Evolutionary conservation across 192 early-diverging fungal genomes (phyloP).

Genomic region (Diversispora eburnea): DNA sequence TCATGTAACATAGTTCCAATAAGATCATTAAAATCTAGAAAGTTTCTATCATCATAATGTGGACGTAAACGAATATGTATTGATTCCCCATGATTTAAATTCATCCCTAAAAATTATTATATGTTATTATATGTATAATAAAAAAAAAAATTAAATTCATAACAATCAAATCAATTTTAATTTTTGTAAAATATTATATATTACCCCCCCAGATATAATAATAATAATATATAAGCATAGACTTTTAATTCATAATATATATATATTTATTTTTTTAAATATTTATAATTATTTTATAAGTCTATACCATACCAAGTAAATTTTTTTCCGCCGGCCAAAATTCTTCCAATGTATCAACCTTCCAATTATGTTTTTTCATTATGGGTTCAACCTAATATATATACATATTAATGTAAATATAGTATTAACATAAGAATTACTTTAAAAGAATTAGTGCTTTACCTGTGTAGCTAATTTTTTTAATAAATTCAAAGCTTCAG

Average conservation of each 20-base stretch:
- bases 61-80: constrained; percentile 66
- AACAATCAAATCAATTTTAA: too few species aligned
- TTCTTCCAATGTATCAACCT: constrained; percentile 51
- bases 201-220: too few species aligned
- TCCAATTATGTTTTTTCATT: constrained; percentile 64
- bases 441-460: background rate
- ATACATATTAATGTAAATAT: background rate
- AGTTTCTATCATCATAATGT: constrained; percentile 46
- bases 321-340: constrained; percentile 53
- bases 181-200: too few species aligned
- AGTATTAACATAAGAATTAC: background rate
- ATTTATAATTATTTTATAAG: background rate
- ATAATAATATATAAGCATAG: too few species aligned
- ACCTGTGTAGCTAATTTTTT: constrained; percentile 43
- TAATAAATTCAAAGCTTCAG: constrained; percentile 41
- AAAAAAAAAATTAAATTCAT: background rate
- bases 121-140: too few species aligned
- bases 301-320: constrained; percentile 34
- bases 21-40: constrained; percentile 59
- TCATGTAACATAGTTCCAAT: constrained; percentile 80
- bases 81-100: constrained; percentile 63
- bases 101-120: constrained; percentile 56
- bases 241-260: too few species aligned
- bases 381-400: constrained; percentile 59
- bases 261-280: too few species aligned